Evolutionary conservation across 768 basidiomycete genomes (phyloP), one percentile per base, ranked within the genome.

Genomic region (Naganishia kalamii): DNA sequence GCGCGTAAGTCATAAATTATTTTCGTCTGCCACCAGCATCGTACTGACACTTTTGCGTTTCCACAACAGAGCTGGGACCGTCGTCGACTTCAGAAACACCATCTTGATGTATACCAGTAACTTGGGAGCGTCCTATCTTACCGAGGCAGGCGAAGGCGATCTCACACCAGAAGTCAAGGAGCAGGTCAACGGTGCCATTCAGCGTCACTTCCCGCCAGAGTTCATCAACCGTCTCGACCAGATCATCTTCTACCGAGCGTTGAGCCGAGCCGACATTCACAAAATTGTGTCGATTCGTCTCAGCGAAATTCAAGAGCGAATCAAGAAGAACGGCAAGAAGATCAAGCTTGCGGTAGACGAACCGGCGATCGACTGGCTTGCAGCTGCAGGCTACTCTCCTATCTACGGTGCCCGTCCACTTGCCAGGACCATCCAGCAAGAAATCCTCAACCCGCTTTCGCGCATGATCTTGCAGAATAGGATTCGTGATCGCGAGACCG

Each of bases 231-330:
- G 69, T 33, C 73, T 80, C 50, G 79, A 80, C 70, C 74, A 74
- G 30, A 76, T 76, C 51, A 75, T 80, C 72, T 72, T 80, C 51
- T 78, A 92, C 87, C 88, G 90, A 60, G 81, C 87, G 11, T 81
- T 98, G n/a, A 88, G 88, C 27, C 84, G 83, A 25, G 81, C 80
- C 64, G 86, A 90, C 70, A 85, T 97, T 30, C 80, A 87, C 69
- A 86, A 85, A 76, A 92, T 99, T 68, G 90, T 99, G 68, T 88
- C 91, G 71, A 82, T 96, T 63, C 87, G 94, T 23, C 81, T 98
- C 51, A 83, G 82, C 70, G 94, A 98, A 75, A 83, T 98, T 21
- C 86, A 92, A 74, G 83, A 86, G 29, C 85, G 96, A 17, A 84
- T 98, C 49, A 80, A 81, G 5, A 85, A 87, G 54, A 80, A 80